A percentile compares a stretch with the other conserved stretches of the same genome.
phyloP scores from a whole-genome alignment of 805 yeast genomes.

The Wickerhamomyces canadensis region DNA sequence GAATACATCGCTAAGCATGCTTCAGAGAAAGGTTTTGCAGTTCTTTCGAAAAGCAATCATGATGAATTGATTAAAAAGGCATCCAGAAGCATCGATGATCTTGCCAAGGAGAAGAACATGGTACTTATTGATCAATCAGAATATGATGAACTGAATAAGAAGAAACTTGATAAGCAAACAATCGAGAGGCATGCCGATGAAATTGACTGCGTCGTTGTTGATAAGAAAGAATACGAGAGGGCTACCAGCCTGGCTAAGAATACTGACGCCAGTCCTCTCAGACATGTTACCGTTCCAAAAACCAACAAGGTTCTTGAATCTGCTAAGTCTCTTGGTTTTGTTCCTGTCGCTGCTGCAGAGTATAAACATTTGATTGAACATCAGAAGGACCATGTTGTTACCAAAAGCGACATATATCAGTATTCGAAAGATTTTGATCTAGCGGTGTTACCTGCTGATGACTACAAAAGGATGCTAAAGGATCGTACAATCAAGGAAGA shows the following conservation, averaged over 20 bases:
- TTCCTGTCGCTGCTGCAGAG: conserved; percentile 29
- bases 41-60: neutral
- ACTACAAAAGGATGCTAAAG: conserved; percentile 32
- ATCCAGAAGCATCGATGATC: conserved; percentile 8
- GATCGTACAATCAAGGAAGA: conserved; percentile 19
- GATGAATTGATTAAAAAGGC: neutral
- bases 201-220: conserved; percentile 19
- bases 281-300: no score
- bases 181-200: conserved; percentile 14
- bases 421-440: conserved; percentile 37
- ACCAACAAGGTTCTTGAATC: conserved; percentile 28
- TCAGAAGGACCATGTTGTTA: conserved; percentile 26
- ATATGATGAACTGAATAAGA: conserved; percentile 15
- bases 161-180: conserved; percentile 18
- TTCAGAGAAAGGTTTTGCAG: neutral
- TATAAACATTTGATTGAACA: conserved; percentile 26
- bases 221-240: conserved; percentile 21
- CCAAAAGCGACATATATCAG: conserved; percentile 28
- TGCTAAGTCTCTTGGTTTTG: conserved; percentile 29
- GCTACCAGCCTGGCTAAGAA: no score
- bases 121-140: conserved; percentile 23
- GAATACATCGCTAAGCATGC: neutral
- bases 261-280: no score
- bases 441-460: conserved; percentile 39
- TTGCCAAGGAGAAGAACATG: conserved; percentile 11